Evolutionary conservation across 352 stramenopile genomes (phyloP).

Genomic region (Detonula confervacea): DNA sequence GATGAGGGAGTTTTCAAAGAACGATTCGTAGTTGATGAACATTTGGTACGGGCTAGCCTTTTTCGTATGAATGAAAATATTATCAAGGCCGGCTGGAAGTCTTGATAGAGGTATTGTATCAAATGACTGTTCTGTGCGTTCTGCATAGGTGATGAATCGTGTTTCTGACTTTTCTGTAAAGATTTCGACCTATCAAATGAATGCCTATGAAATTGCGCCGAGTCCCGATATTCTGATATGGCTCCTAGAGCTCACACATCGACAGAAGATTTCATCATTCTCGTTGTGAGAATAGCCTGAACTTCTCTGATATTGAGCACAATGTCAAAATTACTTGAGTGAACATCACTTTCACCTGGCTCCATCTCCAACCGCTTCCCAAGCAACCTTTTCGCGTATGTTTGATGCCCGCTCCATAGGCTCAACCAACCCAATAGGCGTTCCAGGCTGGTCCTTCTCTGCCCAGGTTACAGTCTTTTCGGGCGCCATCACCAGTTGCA

Average conservation of each 20-base stretch:
- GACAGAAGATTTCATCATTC: slow-evolving; percentile 44
- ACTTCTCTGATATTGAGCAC: slow-evolving; percentile 39
- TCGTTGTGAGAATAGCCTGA: slow-evolving; percentile 37
- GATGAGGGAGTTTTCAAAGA: slow-evolving; percentile 37
- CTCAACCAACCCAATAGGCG: no score
- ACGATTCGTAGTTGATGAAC: slow-evolving; percentile 41
- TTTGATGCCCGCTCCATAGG: not conserved
- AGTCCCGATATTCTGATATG: not conserved
- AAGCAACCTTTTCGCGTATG: not conserved
- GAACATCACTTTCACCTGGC: not conserved
- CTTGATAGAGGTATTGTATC: slow-evolving; percentile 11
- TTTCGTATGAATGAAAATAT: slow-evolving; percentile 1
- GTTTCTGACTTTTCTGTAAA: not conserved
- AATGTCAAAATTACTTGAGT: slow-evolving; percentile 23
- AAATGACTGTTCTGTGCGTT: slow-evolving; percentile 6
- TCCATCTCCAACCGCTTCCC: not conserved
- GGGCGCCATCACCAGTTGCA: no score
- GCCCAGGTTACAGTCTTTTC: no score
- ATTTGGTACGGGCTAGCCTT: not conserved
- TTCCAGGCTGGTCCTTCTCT: no score
- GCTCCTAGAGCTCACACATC: slow-evolving; percentile 27
- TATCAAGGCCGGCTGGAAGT: slow-evolving; percentile 12
- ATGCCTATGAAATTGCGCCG: not conserved
- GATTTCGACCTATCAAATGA: slow-evolving; percentile 3
- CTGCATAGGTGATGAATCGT: slow-evolving; percentile 10